phyloP scores from a whole-genome alignment of 78 protist genomes.

The Dictyostelium discoideum region dicty_2.7 NC_007089.4:852001-852500 shows the following conservation, averaged over 20 bases:
- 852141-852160: background rate
- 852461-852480: background rate
- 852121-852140: background rate
- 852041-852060: background rate
- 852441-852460: background rate
- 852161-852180: background rate
- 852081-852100: background rate
- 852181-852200: slow-evolving; percentile 17
- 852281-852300: background rate
- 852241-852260: background rate
- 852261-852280: slow-evolving; percentile 9
- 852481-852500: background rate
- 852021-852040: too few relatives aligned
- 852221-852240: background rate
- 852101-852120: too few relatives aligned
- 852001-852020: too few relatives aligned
- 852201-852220: background rate
- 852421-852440: background rate
- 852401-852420: slow-evolving; percentile 13
- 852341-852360: background rate
- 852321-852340: background rate
- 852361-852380: background rate
- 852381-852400: background rate
- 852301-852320: background rate
- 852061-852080: background rate